Conservation (phyloP, 73 alveolate genomes). For the Uronychia binucleata region DNA sequence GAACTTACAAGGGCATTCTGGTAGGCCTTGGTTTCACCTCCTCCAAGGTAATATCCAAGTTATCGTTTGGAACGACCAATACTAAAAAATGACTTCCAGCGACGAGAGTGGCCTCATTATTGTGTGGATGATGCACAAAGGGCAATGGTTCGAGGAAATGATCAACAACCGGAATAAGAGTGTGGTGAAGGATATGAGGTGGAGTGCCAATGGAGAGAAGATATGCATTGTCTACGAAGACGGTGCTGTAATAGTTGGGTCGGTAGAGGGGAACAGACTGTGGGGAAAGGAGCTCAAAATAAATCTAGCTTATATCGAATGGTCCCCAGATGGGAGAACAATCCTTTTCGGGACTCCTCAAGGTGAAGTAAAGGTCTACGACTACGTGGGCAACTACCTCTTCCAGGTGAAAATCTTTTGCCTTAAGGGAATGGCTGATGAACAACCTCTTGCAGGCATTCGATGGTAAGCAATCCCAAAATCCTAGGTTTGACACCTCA, state of each 20-base stretch:
- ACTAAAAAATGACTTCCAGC: slow-evolving; percentile 90
- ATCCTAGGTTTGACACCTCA: slow-evolving; percentile 42
- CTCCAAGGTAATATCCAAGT: slow-evolving; percentile 49
- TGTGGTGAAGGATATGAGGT: slow-evolving; percentile 98
- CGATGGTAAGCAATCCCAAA: slow-evolving; percentile 51
- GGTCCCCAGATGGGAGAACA: slow-evolving; percentile 99
- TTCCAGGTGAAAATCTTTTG: slow-evolving; percentile 75
- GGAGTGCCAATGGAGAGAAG: slow-evolving; percentile 97
- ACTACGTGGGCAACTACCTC: slow-evolving; percentile 81
- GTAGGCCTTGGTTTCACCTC: neutral
- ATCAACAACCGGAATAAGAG: slow-evolving; percentile 98
- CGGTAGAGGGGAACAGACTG: slow-evolving; percentile 99
- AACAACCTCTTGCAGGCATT: slow-evolving; percentile 70
- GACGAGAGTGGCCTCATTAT: slow-evolving; percentile 95
- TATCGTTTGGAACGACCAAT: slow-evolving; percentile 93
- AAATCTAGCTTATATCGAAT: slow-evolving; percentile 92
- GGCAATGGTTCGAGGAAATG: slow-evolving; percentile 98
- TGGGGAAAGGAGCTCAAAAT: slow-evolving; percentile 97
- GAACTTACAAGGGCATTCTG: slow-evolving; percentile 89
- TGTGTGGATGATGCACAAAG: slow-evolving; percentile 91
- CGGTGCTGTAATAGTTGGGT: slow-evolving; percentile 99
- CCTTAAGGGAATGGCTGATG: slow-evolving; percentile 64
- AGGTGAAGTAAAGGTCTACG: slow-evolving; percentile 94
- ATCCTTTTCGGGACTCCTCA: slow-evolving; percentile 96
- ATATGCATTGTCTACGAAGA: slow-evolving; percentile 98